phyloP scores from a whole-genome alignment of 1,284 basidiomycete species.

The Ceratobasidium sp. region DNA sequence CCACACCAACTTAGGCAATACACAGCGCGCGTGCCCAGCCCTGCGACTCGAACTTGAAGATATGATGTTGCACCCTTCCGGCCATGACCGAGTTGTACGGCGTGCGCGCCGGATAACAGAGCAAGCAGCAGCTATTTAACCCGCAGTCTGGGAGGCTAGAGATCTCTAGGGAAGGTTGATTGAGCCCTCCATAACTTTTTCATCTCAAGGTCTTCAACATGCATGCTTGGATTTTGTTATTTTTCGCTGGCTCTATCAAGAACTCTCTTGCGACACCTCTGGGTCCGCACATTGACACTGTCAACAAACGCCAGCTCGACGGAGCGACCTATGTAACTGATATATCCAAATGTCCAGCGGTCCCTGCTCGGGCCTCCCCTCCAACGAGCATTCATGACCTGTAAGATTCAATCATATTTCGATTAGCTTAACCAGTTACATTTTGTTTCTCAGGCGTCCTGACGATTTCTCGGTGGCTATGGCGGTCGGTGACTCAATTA shows the following conservation, averaged over 20 bases:
- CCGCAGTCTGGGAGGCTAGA: too few relatives aligned
- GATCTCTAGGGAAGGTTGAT: too few relatives aligned
- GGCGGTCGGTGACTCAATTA: conserved; percentile 60
- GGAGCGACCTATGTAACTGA: conserved; percentile 44
- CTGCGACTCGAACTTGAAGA: not conserved
- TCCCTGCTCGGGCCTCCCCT: conserved; percentile 24
- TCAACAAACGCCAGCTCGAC: conserved; percentile 14
- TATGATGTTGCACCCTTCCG: not conserved
- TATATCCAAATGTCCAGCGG: conserved; percentile 44
- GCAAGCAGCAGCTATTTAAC: too few relatives aligned
- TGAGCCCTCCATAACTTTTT: not conserved
- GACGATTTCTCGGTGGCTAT: conserved; percentile 58
- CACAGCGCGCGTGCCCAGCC: not conserved
- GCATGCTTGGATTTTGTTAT: not conserved
- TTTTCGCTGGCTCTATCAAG: not conserved
- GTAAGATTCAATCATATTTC: conserved; percentile 43
- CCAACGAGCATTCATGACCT: conserved; percentile 44
- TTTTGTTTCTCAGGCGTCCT: conserved; percentile 52
- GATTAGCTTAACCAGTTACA: conserved; percentile 13
- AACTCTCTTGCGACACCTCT: not conserved
- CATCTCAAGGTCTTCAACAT: not conserved
- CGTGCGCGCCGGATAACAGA: not conserved
- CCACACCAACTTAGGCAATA: not conserved
- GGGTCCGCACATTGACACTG: not conserved
- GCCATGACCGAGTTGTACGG: not conserved